These are phyloP conservation scores for Globisporangium lucens DNA, from an alignment of 352 stramenopile genomes.

Conservation along the genomic window DNA sequence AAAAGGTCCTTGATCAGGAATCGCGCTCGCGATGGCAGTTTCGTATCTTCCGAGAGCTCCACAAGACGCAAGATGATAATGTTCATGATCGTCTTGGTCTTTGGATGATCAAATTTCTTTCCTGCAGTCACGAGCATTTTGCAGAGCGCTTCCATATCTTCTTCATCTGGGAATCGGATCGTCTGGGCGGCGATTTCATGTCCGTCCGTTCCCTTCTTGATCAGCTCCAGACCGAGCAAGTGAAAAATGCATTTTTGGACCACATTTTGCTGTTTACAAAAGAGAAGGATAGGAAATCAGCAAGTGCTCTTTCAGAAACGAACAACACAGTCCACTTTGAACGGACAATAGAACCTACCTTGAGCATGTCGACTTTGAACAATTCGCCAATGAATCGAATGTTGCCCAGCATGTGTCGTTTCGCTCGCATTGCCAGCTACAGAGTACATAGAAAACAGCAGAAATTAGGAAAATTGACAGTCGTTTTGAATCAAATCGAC, in stretches of 20 bases:
- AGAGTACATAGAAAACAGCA: neutral
- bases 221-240: conserved; percentile 71
- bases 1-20: conserved; percentile 85
- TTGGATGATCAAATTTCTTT: conserved; percentile 85
- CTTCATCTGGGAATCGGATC: conserved; percentile 76
- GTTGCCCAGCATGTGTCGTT: conserved; percentile 82
- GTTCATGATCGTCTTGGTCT: conserved; percentile 78
- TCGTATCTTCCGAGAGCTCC: conserved; percentile 71
- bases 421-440: conserved; percentile 56
- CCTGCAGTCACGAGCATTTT: conserved; percentile 81
- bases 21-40: conserved; percentile 66
- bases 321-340: neutral
- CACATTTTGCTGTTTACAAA: conserved; percentile 44
- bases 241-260: conserved; percentile 81
- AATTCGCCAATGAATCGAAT: conserved; percentile 87
- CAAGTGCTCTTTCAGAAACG: neutral
- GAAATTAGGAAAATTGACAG: neutral
- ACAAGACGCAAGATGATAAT: conserved; percentile 84
- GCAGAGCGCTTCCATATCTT: conserved; percentile 83
- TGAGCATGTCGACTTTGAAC: conserved; percentile 85
- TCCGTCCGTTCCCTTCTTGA: conserved; percentile 28
- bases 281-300: neutral
- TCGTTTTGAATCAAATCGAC: neutral
- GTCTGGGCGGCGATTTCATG: conserved; percentile 58
- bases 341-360: conserved; percentile 31